Evolutionary conservation across 441 rosid species (phyloP).

Genomic region (Adansonia grandidieri): DNA sequence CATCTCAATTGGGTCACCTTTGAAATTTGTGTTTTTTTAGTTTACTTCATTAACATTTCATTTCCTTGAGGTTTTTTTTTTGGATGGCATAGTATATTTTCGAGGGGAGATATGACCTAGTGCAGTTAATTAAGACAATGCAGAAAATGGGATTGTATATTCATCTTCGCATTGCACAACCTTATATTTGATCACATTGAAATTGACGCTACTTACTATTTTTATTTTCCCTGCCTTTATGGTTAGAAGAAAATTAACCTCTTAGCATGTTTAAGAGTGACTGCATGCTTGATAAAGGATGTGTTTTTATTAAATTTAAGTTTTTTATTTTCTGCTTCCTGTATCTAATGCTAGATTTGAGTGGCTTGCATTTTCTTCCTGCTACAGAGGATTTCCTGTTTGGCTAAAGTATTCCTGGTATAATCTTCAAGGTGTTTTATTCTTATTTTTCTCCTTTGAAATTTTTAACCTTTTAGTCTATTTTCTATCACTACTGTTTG

Average conservation of each 20-base stretch:
- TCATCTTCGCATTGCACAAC: conserved; percentile 87
- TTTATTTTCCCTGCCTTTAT: background rate
- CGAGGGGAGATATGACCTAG: conserved; percentile 77
- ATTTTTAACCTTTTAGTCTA: no score
- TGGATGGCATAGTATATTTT: conserved; percentile 59
- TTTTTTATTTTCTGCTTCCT: background rate
- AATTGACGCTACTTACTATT: conserved; percentile 67
- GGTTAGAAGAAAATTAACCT: background rate
- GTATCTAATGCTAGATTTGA: background rate
- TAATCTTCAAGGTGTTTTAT: conserved; percentile 74
- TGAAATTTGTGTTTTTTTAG: background rate
- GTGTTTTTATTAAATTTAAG: background rate
- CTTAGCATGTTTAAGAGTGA: conserved; percentile 1
- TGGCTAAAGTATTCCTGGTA: conserved; percentile 89
- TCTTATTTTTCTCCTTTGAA: background rate
- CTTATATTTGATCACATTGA: conserved; percentile 97
- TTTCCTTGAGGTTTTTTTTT: background rate
- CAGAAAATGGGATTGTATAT: conserved; percentile 79
- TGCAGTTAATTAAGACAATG: conserved; percentile 79
- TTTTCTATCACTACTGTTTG: background rate
- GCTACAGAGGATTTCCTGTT: conserved; percentile 77
- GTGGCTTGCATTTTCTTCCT: conserved; percentile 2
- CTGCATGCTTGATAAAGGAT: conserved; percentile 8
- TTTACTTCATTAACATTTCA: conserved; percentile 9
- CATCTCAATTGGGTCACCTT: conserved; percentile 12